Base-by-base conservation (phyloP, 2,329 filamentous ascomycete species). In the Endoconidiophora polonica region DNA sequence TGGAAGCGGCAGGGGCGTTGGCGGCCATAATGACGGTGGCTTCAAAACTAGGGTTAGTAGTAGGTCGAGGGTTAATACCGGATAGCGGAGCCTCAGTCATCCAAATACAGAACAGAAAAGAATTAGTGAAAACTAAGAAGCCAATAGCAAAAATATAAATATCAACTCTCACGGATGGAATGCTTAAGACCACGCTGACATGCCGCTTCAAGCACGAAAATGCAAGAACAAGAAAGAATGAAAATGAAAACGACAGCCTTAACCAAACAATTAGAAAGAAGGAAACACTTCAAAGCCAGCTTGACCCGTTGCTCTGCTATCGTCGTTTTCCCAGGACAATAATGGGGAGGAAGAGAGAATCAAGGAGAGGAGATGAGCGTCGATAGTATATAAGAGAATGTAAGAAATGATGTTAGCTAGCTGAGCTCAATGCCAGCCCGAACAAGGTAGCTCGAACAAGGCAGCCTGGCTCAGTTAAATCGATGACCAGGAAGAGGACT, bases 81-180 rank as follows among this genome's bases (percentile, higher is more conserved):
- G 44, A 52, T 52, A 39, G 50, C 45, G 50, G 50, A 52, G 45
- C 50, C 45, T 48, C 45, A 51, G 49, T n/a, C 42, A 48, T 16
- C 20, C n/a, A 23, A 33, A 48, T 9, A 33, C 24, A 46, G 20
- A 39, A 24, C 41, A 43, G 43, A 42, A 44, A 47, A 36, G 26
- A 12, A 44, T 16, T 23, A 49, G 29, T 33, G 22, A 36, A 45
- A 43, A 36, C 44, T 45, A 20, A 22, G 22, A 26, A 47, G 20
- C 26, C 41, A 36, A 7, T 29, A 42, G 41, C 14, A 44, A 18
- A 46, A 33, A 46, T 29, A 29, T 29, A n/a, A 20, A 18, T 12
- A 46, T 12, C 7, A 14, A 24, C 20, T 29, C 16, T 29, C 24
- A 43, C 18, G 18, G 24, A 22, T 18, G 14, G 18, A 10, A 43